phyloP scores from a whole-genome alignment of 2,329 filamentous ascomycete genomes.

The Epichloe amarillans region DNA sequence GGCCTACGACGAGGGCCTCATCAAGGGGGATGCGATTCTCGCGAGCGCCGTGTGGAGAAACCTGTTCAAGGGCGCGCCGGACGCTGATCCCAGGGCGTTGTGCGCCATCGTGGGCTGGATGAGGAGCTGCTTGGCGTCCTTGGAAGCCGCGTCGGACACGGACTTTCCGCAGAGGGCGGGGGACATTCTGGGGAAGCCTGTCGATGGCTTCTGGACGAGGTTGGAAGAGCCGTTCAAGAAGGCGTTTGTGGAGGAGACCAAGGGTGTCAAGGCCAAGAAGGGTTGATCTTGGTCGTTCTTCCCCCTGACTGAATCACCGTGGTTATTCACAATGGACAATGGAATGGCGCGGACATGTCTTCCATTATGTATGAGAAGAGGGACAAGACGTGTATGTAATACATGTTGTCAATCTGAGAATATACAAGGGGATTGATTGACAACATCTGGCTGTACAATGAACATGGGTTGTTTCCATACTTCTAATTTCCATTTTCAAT shows the following conservation, averaged over 20 bases:
- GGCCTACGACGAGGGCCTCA: conserved; percentile 71
- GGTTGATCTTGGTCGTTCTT: too few relatives aligned
- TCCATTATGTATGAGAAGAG: too few relatives aligned
- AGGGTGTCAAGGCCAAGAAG: not conserved
- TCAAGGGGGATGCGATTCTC: conserved; percentile 60
- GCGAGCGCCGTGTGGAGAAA: conserved; percentile 87
- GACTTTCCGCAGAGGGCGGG: conserved; percentile 18
- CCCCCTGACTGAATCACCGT: too few relatives aligned
- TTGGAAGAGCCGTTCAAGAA: conserved; percentile 24
- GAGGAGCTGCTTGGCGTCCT: conserved; percentile 30
- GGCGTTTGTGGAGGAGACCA: not conserved
- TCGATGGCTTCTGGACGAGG: conserved; percentile 31
- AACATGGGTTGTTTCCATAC: not conserved
- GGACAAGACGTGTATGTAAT: too few relatives aligned
- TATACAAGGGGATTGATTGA: too few relatives aligned
- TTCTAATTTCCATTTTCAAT: too few relatives aligned
- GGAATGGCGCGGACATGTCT: too few relatives aligned
- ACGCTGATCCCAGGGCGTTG: conserved; percentile 36
- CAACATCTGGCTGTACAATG: not conserved
- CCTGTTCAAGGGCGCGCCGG: conserved; percentile 59
- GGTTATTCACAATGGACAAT: too few relatives aligned
- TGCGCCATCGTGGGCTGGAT: conserved; percentile 46
- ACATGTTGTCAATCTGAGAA: too few relatives aligned
- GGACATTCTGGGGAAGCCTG: conserved; percentile 22
- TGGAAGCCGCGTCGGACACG: conserved; percentile 37